Percentiles rank a stretch among this genome's conserved stretches.
Evolutionary conservation across 2,329 filamentous ascomycete genomes (phyloP).

Genomic region (Truncatella angustata): DNA sequence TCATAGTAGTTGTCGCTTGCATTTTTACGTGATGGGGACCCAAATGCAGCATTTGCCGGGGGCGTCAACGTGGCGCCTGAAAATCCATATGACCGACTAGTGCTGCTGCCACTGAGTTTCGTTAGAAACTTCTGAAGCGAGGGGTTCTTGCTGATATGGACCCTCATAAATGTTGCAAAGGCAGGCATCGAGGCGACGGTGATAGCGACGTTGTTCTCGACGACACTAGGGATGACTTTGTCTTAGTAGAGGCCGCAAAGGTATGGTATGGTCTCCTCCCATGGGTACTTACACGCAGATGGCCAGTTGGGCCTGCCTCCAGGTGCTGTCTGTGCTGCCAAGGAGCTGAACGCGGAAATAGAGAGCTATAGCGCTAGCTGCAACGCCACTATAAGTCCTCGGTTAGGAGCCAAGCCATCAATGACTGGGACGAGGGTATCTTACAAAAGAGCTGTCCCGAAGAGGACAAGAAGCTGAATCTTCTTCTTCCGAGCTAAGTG

Average conservation of each 20-base stretch:
- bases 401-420: too few relatives aligned
- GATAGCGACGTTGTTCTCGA: conserved; percentile 18
- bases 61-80: too few relatives aligned
- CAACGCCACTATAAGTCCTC: background rate
- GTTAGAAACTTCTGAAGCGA: background rate
- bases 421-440: too few relatives aligned
- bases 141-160: background rate
- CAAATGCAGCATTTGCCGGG: too few relatives aligned
- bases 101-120: background rate
- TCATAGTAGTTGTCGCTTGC: too few relatives aligned
- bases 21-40: too few relatives aligned
- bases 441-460: conserved; percentile 15
- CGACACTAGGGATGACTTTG: conserved; percentile 10
- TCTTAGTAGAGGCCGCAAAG: too few relatives aligned
- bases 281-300: background rate
- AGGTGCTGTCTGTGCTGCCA: background rate
- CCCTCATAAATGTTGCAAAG: conserved; percentile 1
- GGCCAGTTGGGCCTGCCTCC: background rate
- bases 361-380: background rate
- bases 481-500: conserved; percentile 5
- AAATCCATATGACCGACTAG: background rate
- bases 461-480: conserved; percentile 11
- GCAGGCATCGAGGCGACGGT: conserved; percentile 14
- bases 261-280: too few relatives aligned
- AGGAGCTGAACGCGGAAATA: background rate